Evolutionary conservation across 2,329 filamentous ascomycete genomes (phyloP), one percentile per base, ranked within the genome.

Genomic region (Alternaria hordeiaustralica): DNA sequence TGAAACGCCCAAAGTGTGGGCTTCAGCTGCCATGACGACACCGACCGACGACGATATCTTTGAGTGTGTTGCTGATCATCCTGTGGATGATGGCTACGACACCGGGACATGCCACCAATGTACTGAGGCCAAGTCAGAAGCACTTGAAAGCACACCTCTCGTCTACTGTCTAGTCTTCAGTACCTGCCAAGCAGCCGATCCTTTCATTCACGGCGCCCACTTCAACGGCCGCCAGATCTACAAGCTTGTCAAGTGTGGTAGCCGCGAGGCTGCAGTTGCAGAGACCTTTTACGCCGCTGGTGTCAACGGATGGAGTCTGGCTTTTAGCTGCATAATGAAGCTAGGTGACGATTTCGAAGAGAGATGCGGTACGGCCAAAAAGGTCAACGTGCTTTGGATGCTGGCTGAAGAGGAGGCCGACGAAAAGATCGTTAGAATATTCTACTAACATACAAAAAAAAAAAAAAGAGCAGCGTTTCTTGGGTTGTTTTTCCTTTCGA

Each of bases 161-260:
- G 64, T 71, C 1, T 79, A 79, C 56, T 72, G 61, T 45, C 21
- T 78, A 2, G 66, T 79, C 0, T 50, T 79, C 15, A 72, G 67
- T 9, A 73, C 73, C 5, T 65, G 43, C n/a, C 71, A 76, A 28
- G 68, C 67, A 10, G 64, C 55, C 8, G 66, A 73, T 6, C 56
- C 58, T 0, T 69, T 71, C 23, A 50, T 62, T 2, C 59, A 63
- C 36, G 64, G 64, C 3, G 36, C 57, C 0, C 58, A 69, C 18
- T 64, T 55, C 54, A 66, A 67, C 5, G 75, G 75, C 7, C 61
- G 49, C 12, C 66, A 69, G 23, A 75, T 78, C 5, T 78, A 75
- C 68, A 78, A 70, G 46, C 33, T 79, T 7, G 51, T 76, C 44
- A 74, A 69, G 36, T 79, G 73, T 46, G 76, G 78, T 5, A 76